These are phyloP conservation scores for Cystobasidium tubakii DNA, from an alignment of 768 basidiomycete species.

Conservation along the genomic window DNA sequence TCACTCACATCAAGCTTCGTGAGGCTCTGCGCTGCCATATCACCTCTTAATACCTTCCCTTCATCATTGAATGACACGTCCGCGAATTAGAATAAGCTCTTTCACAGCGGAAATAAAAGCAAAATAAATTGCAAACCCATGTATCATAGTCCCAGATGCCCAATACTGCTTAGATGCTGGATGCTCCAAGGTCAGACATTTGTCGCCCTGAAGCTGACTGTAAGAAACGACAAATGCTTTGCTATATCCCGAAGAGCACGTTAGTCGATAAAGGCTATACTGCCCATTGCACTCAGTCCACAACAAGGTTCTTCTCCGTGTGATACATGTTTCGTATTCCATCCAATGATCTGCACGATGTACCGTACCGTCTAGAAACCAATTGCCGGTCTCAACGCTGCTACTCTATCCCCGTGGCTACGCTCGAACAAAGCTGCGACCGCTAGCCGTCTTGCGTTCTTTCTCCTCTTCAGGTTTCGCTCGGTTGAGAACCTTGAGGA, in stretches of 20 bases:
- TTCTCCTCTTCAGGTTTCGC: slow-evolving; percentile 78
- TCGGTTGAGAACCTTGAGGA: slow-evolving; percentile 74
- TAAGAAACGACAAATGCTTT: not conserved
- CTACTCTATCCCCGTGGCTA: not conserved
- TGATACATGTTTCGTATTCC: not conserved
- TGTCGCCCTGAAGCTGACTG: not conserved
- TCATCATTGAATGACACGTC: too few species aligned
- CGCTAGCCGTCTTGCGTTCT: slow-evolving; percentile 66
- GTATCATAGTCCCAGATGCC: not conserved
- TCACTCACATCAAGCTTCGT: too few species aligned
- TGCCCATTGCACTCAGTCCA: not conserved
- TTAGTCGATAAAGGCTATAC: too few species aligned
- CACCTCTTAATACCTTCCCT: too few species aligned
- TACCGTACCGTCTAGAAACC: too few species aligned
- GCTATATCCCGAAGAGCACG: not conserved
- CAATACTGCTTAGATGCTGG: not conserved
- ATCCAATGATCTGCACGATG: too few species aligned
- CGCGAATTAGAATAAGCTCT: too few species aligned
- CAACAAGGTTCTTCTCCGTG: not conserved
- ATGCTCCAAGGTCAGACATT: too few species aligned
- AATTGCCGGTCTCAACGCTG: too few species aligned
- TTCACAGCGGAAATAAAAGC: too few species aligned
- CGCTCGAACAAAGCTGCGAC: slow-evolving; percentile 36
- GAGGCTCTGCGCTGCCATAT: too few species aligned
- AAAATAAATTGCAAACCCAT: not conserved